Evolutionary conservation across 129 eudicot species (phyloP), one percentile per base, ranked within the genome.

Genomic region (Flaveria trinervia): DNA sequence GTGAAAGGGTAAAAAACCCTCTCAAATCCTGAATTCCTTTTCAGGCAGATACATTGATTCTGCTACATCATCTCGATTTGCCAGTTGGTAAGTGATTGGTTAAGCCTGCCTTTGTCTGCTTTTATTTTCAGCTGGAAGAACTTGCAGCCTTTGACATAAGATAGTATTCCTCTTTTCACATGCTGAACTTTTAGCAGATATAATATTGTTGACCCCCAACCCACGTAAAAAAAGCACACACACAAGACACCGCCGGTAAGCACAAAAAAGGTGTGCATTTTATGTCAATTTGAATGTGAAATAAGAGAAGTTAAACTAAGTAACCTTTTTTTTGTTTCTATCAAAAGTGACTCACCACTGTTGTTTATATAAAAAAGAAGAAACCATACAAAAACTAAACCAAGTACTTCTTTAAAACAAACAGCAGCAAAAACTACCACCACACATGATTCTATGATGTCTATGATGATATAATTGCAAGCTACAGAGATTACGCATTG

Each of bases 391-490:
- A 49, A 55, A 55, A 23, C 20, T 7, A 45, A 17, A 49, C 55
- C 44, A 25, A n/a, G 55, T 43, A 55, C 81, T 77, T 68, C 59
- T 43, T 68, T 68, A 39, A 30, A 56, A 39, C 17, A 22, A 77
- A 25, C 28, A 75, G 22, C 18, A 17, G 59, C 16, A 12, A 14
- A 68, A 41, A 77, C 16, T 54, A 14, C 59, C 30, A 50, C 18
- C 76, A 69, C 49, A 13, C 25, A 45, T n/a, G 49, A 25, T 44
- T 68, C 71, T 20, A 28, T 46, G 39, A 28, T 70, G 26, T 23
- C 26, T 23, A 23, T 23, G 26, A 23, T 23, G 26, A 5, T 30
- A 30, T 30, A 30, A 56, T 1, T 2, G 26, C 73, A 22, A 56
- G 9, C 61, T 60, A 57, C 22, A 30, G 9, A 57, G 57, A 26